Percentiles rank a stretch among this genome's conserved stretches.
These are phyloP conservation scores for Candida bentonensis DNA, from an alignment of 805 yeast genomes.

Conservation along the genomic window DNA sequence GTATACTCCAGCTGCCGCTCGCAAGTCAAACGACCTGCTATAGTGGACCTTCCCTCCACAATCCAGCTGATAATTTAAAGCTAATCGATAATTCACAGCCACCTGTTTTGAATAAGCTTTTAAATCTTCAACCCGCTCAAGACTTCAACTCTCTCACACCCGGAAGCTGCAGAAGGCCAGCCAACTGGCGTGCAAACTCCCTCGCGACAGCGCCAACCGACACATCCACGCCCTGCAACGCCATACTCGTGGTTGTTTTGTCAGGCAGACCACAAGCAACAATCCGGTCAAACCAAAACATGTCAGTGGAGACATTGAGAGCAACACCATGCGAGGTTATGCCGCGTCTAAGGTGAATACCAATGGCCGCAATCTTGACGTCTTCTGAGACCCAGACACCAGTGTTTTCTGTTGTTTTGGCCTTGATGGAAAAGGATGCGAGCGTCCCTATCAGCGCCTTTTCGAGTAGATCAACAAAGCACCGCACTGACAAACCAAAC, in stretches of 20 bases:
- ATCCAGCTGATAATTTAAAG: too few species aligned
- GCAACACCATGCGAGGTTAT: slow-evolving; percentile 86
- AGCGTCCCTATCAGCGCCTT: slow-evolving; percentile 39
- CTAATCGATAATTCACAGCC: too few species aligned
- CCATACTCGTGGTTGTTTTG: slow-evolving; percentile 41
- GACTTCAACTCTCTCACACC: background rate
- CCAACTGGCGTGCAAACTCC: slow-evolving; percentile 22
- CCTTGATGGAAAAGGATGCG: slow-evolving; percentile 26
- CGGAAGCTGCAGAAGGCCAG: background rate
- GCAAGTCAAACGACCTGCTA: too few species aligned
- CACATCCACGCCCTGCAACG: slow-evolving; percentile 15
- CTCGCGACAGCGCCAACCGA: slow-evolving; percentile 28
- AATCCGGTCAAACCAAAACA: slow-evolving; percentile 52
- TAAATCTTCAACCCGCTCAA: too few species aligned
- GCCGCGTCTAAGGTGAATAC: slow-evolving; percentile 71
- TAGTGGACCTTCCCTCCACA: too few species aligned
- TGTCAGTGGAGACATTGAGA: slow-evolving; percentile 62
- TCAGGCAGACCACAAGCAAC: slow-evolving; percentile 78
- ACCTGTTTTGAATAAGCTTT: too few species aligned
- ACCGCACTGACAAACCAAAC: slow-evolving; percentile 45
- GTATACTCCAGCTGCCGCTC: too few species aligned
- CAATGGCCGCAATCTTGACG: slow-evolving; percentile 74
- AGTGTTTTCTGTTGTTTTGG: slow-evolving; percentile 50
- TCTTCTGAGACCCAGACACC: slow-evolving; percentile 69
- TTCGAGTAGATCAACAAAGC: slow-evolving; percentile 54